Conservation (phyloP, 345 rosid species). For the Arabidopsis suecica region DNA sequence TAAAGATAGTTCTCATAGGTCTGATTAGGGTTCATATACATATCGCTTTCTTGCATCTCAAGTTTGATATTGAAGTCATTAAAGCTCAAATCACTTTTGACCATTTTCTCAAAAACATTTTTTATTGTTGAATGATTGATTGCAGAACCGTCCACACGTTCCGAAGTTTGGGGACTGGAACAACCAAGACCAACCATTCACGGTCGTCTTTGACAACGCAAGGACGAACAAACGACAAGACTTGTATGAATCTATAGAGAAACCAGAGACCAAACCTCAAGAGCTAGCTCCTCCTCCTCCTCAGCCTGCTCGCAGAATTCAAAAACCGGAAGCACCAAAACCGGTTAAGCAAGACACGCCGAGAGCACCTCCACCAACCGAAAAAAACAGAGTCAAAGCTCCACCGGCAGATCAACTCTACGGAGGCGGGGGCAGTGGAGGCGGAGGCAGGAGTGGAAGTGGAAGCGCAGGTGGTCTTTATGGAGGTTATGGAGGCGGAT, state of each 20-base stretch:
- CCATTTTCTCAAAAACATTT: not conserved
- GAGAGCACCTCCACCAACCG: conserved; percentile 42
- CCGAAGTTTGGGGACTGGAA: conserved; percentile 50
- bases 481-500: conserved; percentile 34
- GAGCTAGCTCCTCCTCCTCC: conserved; percentile 34
- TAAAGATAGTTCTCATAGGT: conserved; percentile 7
- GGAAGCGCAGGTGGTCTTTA: conserved; percentile 23
- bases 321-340: conserved; percentile 35
- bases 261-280: conserved; percentile 18
- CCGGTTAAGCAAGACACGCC: conserved; percentile 15
- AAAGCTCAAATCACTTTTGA: not conserved
- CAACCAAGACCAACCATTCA: conserved; percentile 46
- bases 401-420: conserved; percentile 56
- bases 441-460: not conserved
- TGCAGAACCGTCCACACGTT: conserved; percentile 47
- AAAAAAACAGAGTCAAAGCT: conserved; percentile 54
- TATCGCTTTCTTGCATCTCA: conserved; percentile 9
- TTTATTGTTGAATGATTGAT: not conserved
- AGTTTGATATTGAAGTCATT: not conserved
- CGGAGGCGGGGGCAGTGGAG: conserved; percentile 22
- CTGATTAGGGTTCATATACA: not conserved
- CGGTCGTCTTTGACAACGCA: conserved; percentile 46
- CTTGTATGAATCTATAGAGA: conserved; percentile 39
- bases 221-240: conserved; percentile 40
- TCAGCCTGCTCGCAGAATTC: conserved; percentile 37